phyloP scores from a whole-genome alignment of 768 basidiomycete genomes.

The Termitomyces sp. region DNA sequence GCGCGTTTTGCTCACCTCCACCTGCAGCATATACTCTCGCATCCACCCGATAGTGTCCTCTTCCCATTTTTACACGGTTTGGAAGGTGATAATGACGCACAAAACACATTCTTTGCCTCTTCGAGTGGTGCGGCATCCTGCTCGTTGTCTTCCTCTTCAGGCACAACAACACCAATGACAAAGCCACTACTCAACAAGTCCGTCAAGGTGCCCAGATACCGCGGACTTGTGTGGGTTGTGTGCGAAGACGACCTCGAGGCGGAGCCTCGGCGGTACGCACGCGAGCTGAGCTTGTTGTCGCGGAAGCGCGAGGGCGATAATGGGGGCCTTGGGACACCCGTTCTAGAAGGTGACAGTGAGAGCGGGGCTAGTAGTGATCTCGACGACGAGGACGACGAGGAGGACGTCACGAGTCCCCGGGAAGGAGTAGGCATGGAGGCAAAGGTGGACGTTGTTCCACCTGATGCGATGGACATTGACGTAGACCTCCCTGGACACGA shows the following conservation, averaged over 20 bases:
- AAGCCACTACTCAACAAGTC: neutral
- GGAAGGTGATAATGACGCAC: slow-evolving; percentile 73
- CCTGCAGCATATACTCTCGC: slow-evolving; percentile 55
- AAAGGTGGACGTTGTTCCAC: slow-evolving; percentile 18
- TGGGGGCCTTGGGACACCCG: neutral
- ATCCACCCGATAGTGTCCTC: slow-evolving; percentile 75
- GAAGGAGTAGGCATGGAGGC: slow-evolving; percentile 10
- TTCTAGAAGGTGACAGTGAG: slow-evolving; percentile 16
- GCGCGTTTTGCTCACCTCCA: slow-evolving; percentile 56
- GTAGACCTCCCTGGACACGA: slow-evolving; percentile 2
- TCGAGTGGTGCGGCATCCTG: slow-evolving; percentile 10
- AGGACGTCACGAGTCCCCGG: slow-evolving; percentile 7
- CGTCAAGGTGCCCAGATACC: slow-evolving; percentile 35
- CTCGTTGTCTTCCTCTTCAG: neutral
- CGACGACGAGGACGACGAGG: slow-evolving; percentile 16
- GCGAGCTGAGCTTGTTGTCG: slow-evolving; percentile 24
- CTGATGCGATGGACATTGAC: slow-evolving; percentile 17
- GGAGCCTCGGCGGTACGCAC: slow-evolving; percentile 13
- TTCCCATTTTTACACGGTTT: slow-evolving; percentile 90
- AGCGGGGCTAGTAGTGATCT: slow-evolving; percentile 14
- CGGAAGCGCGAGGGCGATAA: slow-evolving; percentile 19
- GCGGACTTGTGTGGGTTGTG: slow-evolving; percentile 84
- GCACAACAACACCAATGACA: neutral
- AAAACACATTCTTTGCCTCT: slow-evolving; percentile 75
- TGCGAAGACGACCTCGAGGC: slow-evolving; percentile 61